Base-by-base conservation (phyloP, 2,329 filamentous ascomycete genomes). In the Xylariomycetidae sp. region DNA sequence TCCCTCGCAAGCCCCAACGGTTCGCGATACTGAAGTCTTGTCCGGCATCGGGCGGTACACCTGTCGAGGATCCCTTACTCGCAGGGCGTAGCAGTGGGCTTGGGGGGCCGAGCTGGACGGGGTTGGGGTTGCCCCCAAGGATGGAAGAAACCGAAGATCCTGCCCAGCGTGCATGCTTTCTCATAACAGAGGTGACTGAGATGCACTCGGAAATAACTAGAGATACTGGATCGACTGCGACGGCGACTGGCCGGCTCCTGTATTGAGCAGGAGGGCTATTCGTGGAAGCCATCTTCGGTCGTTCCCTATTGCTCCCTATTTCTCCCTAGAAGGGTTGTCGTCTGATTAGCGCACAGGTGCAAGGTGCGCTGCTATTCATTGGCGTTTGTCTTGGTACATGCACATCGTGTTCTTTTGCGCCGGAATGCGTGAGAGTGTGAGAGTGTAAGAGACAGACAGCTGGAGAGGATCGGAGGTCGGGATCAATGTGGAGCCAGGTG, bases 141-240 rank as follows among this genome's bases (percentile, higher is more conserved):
- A 98, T 98, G 33, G 90, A 90, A 23, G 92, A 88, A 27, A 98
- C 92, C 5, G 89, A 96, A 10, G 89, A 95, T 59, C 97, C 89
- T 30, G 88, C 88, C 72, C 90, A 97, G 46, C 92, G 85, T 45
- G 88, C 85, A 75, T 96, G 84, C 67, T 98, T 98, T 55, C 94
- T 89, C 76, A 98, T 96, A 41, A 89, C 88, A 42, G 90, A 96
- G 11, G 92, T 97, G 65, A 98, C 90, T 28, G 89, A 90, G 57
- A 97, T 97, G 63, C 92, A 98, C 80, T 98, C 92, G 63, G 90
- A 95, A 44, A 94, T 95, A 46, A 98, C 88, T 51, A 98, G 70
- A 30, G 88, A 89, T 37, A 95, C 82, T 2, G 89, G 88, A 54
- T 95, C 87, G 47, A 95, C 84, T 27, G 89, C 87, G 42, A 95